Conservation (phyloP, 2,329 filamentous ascomycete genomes). For the Colletotrichum liriopes region DNA sequence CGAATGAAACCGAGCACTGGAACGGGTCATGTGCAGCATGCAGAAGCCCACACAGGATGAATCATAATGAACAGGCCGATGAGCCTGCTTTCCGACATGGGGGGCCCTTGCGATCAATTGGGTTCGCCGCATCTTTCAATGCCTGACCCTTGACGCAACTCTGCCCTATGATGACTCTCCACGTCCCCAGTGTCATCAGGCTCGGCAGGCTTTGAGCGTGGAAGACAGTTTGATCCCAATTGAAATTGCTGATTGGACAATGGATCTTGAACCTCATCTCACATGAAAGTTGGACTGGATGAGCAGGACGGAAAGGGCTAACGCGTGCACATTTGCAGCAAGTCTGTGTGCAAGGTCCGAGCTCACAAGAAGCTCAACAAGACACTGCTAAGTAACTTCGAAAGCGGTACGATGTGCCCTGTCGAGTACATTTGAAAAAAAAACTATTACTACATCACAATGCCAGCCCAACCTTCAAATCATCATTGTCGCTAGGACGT, state of each 20-base stretch:
- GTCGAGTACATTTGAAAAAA: too few species aligned
- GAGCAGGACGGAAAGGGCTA: too few species aligned
- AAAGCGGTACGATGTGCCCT: not conserved
- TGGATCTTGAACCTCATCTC: not conserved
- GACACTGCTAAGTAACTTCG: not conserved
- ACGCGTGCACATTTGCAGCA: not conserved
- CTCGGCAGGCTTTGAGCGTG: too few species aligned
- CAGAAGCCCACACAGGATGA: not conserved
- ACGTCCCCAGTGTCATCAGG: not conserved
- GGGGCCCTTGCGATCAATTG: not conserved
- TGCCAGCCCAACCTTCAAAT: not conserved
- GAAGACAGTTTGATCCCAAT: not conserved
- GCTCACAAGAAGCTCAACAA: not conserved
- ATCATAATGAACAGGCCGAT: not conserved
- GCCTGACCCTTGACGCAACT: constrained; percentile 8
- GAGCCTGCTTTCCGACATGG: not conserved
- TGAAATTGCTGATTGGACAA: constrained; percentile 5
- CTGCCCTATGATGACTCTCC: constrained; percentile 23
- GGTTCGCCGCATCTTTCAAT: constrained; percentile 11
- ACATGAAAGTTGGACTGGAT: not conserved
- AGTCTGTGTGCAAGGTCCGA: not conserved
- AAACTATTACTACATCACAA: not conserved
- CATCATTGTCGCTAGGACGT: not conserved
- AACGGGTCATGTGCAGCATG: not conserved
- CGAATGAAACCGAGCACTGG: too few species aligned